Evolutionary conservation across 768 basidiomycete genomes (phyloP), one percentile per base, ranked within the genome.

Genomic region (Phylloporus sp.): DNA sequence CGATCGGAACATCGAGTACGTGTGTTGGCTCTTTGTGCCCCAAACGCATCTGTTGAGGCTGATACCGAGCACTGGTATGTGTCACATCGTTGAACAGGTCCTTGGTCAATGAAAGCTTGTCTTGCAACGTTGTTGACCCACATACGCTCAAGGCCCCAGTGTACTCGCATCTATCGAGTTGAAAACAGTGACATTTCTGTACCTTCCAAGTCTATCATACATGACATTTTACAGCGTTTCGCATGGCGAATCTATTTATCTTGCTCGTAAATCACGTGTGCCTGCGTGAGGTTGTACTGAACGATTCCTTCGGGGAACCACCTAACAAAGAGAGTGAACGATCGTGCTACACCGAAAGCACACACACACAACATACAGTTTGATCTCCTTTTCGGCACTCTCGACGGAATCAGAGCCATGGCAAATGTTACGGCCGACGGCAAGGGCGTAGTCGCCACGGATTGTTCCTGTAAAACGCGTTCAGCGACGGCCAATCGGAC

Each of bases 361-460:
- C 35, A 40, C 6, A 7, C 31, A 20, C 20, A 9, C 29, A 20
- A 76, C 89, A 63, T 59, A 95, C 88, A 99, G 84, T 38, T 74
- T 76, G 63, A 99, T 97, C 76, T 99, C 95, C 78, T 95, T 94
- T 73, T 97, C 83, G 31, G 91, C 91, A 60, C 69, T 89, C 72
- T 91, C 91, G 58, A 92, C 87, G 48, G 88, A 79, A 73, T 93
- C 91, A 46, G 90, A 92, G 52, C 91, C 91, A 67, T 94, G 91
- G 76, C 88, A 90, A 71, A 93, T 88, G 79, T 95, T 95, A 64
- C 92, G 91, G 53, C 94, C 95, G 61, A 94, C 88, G 60, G 93
- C 91, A 62, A 98, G 86, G 62, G 85, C 87, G 73, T 80, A 97
- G 77, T 97, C 94, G 52, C 93, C 95, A 72, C 95, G 92, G 77